These are phyloP conservation scores for Candida railenensis DNA, from an alignment of 805 yeast species.

Conservation along the genomic window DNA sequence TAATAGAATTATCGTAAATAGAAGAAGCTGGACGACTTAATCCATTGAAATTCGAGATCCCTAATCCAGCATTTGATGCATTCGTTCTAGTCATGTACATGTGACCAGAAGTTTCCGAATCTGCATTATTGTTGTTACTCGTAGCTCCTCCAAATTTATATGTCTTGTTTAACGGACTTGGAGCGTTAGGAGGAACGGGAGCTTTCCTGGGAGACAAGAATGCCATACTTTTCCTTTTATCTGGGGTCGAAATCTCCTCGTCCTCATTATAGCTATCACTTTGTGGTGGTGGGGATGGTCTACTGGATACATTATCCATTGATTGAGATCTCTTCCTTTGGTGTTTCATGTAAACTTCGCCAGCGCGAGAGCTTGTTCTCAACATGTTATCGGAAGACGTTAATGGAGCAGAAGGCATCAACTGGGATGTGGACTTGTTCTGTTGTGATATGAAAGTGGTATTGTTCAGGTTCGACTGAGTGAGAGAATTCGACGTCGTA, in stretches of 20 bases:
- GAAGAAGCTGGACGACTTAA: conserved; percentile 48
- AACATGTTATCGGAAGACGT: background rate
- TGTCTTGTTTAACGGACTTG: conserved; percentile 23
- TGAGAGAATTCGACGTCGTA: background rate
- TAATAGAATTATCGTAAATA: conserved; percentile 45
- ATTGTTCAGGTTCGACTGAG: background rate
- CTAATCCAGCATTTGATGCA: conserved; percentile 20
- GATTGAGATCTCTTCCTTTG: conserved; percentile 52
- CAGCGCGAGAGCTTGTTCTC: conserved; percentile 10
- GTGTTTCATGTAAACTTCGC: conserved; percentile 20
- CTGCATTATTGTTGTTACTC: conserved; percentile 6
- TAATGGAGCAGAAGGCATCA: conserved; percentile 43
- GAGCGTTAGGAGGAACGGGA: conserved; percentile 60
- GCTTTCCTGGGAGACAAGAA: conserved; percentile 73
- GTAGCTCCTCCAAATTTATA: conserved; percentile 34
- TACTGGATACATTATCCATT: conserved; percentile 37
- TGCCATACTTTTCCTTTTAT: conserved; percentile 16
- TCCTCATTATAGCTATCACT: background rate
- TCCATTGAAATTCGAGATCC: conserved; percentile 11
- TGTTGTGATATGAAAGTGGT: background rate
- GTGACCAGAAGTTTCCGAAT: conserved; percentile 1
- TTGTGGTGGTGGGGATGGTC: conserved; percentile 3
- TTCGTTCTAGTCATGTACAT: conserved; percentile 24
- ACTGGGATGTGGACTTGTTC: conserved; percentile 15
- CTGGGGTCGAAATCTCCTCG: conserved; percentile 2